Evolutionary conservation across 345 rosid species (phyloP).

Genomic region (Tarenaya hassleriana): DNA sequence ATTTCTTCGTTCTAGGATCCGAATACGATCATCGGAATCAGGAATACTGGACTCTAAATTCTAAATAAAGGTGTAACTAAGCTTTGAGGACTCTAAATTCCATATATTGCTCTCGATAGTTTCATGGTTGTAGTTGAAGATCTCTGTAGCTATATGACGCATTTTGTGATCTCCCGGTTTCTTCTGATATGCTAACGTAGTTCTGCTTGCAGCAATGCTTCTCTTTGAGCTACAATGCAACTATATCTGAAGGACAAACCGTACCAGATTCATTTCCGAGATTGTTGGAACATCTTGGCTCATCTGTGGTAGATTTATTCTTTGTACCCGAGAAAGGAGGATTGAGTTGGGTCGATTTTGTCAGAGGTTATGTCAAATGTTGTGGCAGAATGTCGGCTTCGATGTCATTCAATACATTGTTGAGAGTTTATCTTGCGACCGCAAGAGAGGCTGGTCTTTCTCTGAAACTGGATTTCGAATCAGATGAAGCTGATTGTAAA

Average conservation of each 20-base stretch:
- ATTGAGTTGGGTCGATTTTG: constrained; percentile 63
- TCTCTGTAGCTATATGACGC: too few relatives aligned
- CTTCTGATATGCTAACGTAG: not conserved
- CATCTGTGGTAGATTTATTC: constrained; percentile 58
- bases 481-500: constrained; percentile 56
- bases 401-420: constrained; percentile 38
- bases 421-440: constrained; percentile 43
- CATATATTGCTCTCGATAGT: not conserved
- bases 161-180: not conserved
- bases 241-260: constrained; percentile 32
- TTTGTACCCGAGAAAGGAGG: constrained; percentile 48
- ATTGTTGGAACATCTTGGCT: constrained; percentile 54
- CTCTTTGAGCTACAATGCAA: constrained; percentile 32
- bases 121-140: too few relatives aligned
- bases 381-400: constrained; percentile 76
- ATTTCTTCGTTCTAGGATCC: not conserved
- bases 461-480: constrained; percentile 56
- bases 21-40: not conserved
- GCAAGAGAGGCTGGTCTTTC: constrained; percentile 37
- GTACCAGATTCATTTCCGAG: constrained; percentile 38
- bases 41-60: not conserved
- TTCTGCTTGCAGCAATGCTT: constrained; percentile 54
- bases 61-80: not conserved
- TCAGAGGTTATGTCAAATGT: constrained; percentile 64
- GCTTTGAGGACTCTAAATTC: not conserved